These are phyloP conservation scores for Trichoderma aggressivum DNA, from an alignment of 2,329 filamentous ascomycete genomes.

Conservation along the genomic window DNA sequence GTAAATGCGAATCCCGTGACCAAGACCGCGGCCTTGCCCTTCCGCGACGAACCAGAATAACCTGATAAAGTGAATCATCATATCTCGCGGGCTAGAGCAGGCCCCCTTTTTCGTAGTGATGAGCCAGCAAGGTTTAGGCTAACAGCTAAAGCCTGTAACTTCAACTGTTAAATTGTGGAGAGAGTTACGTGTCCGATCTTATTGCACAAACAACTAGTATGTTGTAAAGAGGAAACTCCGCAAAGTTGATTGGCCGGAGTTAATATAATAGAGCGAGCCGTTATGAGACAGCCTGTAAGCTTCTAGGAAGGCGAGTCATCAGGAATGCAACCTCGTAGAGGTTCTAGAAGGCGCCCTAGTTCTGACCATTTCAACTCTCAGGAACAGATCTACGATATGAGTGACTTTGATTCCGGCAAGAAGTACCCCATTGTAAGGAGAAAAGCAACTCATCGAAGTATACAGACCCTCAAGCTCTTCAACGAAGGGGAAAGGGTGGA, in stretches of 20 bases:
- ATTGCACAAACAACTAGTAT: background rate
- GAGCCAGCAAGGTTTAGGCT: background rate
- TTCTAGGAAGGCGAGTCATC: background rate
- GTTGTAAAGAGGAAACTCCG: background rate
- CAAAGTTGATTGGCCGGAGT: background rate
- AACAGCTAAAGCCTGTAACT: background rate
- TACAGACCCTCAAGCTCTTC: background rate
- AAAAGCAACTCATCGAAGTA: background rate
- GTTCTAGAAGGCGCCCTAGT: background rate
- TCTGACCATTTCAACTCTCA: background rate
- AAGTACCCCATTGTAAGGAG: background rate
- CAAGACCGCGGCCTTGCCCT: background rate
- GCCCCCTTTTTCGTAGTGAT: background rate
- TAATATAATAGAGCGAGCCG: background rate
- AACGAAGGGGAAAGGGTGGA: background rate
- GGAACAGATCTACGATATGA: background rate
- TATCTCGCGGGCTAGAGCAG: background rate
- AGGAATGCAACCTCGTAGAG: background rate
- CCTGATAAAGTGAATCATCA: background rate
- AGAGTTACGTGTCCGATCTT: background rate
- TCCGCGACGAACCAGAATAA: background rate
- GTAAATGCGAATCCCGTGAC: background rate
- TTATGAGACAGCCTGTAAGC: background rate
- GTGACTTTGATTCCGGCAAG: background rate
- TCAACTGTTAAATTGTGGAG: background rate